Percentiles rank a stretch among this genome's conserved stretches.
phyloP scores from a whole-genome alignment of 495 filamentous ascomycete species.

The Choiromyces venosus region DNA sequence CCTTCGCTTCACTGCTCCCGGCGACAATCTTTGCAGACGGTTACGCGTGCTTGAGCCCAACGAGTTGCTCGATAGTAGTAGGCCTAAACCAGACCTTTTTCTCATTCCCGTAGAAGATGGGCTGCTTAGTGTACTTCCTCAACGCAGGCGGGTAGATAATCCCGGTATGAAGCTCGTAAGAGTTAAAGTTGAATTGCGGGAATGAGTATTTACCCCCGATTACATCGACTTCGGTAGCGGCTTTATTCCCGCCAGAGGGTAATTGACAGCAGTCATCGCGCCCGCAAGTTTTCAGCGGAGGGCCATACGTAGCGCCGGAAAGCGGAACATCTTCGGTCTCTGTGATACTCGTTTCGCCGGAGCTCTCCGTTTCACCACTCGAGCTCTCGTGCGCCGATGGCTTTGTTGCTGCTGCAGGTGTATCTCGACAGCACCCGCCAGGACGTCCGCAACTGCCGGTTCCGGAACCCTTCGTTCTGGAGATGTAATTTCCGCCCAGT shows the following conservation, averaged over 20 bases:
- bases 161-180: conserved; percentile 43
- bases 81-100: conserved; percentile 46
- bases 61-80: conserved; percentile 43
- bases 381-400: conserved; percentile 14
- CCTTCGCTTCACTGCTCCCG: conserved; percentile 45
- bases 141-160: conserved; percentile 44
- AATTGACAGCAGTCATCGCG: conserved; percentile 21
- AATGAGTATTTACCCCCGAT: conserved; percentile 31
- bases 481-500: conserved; percentile 21
- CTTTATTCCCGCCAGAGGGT: neutral
- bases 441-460: conserved; percentile 42
- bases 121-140: conserved; percentile 38
- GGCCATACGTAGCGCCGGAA: conserved; percentile 36
- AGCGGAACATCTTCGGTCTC: conserved; percentile 17
- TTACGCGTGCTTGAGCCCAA: conserved; percentile 44
- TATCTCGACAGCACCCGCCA: conserved; percentile 45
- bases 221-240: conserved; percentile 12
- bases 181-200: conserved; percentile 43
- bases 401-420: conserved; percentile 8
- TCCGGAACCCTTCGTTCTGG: conserved; percentile 9
- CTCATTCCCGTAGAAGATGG: conserved; percentile 45
- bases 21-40: conserved; percentile 46
- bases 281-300: conserved; percentile 41
- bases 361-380: conserved; percentile 20
- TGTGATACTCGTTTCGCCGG: conserved; percentile 19